phyloP scores from a whole-genome alignment of 1,139 yeast genomes.

The Kazachstania sp. region DNA sequence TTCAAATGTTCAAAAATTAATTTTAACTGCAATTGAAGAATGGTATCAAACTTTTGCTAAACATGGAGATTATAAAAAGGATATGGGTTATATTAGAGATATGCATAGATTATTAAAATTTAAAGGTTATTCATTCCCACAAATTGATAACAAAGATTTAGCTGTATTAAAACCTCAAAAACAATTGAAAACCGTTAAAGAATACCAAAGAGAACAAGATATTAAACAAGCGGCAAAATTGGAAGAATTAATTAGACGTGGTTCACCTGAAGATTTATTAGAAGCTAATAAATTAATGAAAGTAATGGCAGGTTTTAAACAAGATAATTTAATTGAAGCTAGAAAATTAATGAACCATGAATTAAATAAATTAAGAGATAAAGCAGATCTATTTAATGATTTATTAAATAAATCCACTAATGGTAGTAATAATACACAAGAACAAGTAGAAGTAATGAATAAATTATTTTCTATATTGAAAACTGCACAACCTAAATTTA shows the following conservation, averaged over 20 bases:
- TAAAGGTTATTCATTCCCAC: conserved; percentile 87
- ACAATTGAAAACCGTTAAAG: conserved; percentile 75
- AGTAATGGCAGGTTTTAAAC: conserved; percentile 92
- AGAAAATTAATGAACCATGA: conserved; percentile 76
- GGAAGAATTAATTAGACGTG: conserved; percentile 88
- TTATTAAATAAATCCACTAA: conserved; percentile 64
- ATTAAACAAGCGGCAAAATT: conserved; percentile 89
- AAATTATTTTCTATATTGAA: conserved; percentile 72
- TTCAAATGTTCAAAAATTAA: conserved; percentile 68
- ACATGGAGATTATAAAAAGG: conserved; percentile 81
- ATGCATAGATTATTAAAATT: conserved; percentile 83
- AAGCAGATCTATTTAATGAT: conserved; percentile 76
- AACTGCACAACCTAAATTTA: conserved; percentile 73
- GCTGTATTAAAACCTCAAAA: conserved; percentile 87
- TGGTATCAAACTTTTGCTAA: conserved; percentile 94
- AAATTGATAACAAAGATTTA: conserved; percentile 76
- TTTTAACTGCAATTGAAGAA: conserved; percentile 84
- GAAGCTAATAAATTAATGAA: conserved; percentile 95
- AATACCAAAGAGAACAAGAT: conserved; percentile 81
- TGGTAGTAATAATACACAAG: conserved; percentile 39
- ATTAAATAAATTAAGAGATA: conserved; percentile 69
- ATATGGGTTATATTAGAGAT: conserved; percentile 82
- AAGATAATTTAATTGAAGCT: conserved; percentile 55
- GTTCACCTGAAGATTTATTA: conserved; percentile 85
- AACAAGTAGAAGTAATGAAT: conserved; percentile 55